Base-by-base conservation (phyloP, 2,329 filamentous ascomycete genomes). In the Penicillium glabrum region DNA sequence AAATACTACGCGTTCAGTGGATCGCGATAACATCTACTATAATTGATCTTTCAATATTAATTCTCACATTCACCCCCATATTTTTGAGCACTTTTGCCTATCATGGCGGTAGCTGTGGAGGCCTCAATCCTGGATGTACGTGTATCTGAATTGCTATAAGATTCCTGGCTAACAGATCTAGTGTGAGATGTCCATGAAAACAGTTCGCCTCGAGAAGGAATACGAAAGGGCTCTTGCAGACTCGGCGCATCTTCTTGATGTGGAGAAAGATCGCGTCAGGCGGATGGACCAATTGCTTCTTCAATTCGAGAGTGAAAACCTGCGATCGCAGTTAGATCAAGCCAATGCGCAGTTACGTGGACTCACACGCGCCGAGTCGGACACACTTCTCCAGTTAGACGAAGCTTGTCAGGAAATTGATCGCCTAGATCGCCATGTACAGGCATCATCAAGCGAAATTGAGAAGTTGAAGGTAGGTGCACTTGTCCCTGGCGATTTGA, bases 181-280 rank as follows among this genome's bases (percentile, higher is more conserved):
- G 71, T 69, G 54, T 53, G 74, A 82, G 62, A 77, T 82, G 68
- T 77, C 81, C 41, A 75, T 86, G 46, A 77, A 79, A 54, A 83
- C 80, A 46, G 72, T 80, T 43, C 73, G 71, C 16, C 82, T 92
- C 52, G 90, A 96, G 70, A 76, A 89, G 59, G 84, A 84, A 65
- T 90, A 93, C 71, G 85, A 89, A 63, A 81, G 83, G 58, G 83
- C 82, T 62, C 75, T 84, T 53, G 86, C 88, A 64, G 80, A 86
- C 53, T 83, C 89, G 35, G 83, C 90, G 52, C 78, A 88, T 11
- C 80, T 96, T 54, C 78, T 85, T 63, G 89, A 90, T 67, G 86
- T 91, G 62, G 93, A 98, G 72, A 85, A 88, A 58, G 80, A 85
- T 39, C 86, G 93, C 47, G 83, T 87, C 61, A 75, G 91, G 51